These are phyloP conservation scores for Colletotrichum sp. DNA, from an alignment of 2,329 filamentous ascomycete genomes.

Conservation along the genomic window DNA sequence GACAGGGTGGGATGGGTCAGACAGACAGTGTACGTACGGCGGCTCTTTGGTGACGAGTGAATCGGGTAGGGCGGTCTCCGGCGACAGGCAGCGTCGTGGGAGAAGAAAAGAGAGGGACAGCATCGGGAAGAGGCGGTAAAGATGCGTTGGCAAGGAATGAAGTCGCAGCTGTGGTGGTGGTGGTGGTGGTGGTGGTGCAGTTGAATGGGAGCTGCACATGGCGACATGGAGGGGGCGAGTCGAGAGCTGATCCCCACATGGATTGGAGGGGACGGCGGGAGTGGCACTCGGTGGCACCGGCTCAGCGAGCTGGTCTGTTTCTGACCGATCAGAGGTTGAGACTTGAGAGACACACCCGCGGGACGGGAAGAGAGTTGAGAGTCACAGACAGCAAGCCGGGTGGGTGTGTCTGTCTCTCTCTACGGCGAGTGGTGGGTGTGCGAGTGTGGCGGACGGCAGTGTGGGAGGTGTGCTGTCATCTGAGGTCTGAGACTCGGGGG, in stretches of 20 bases:
- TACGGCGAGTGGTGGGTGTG: background rate
- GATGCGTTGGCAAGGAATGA: slow-evolving; percentile 10
- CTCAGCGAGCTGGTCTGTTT: background rate
- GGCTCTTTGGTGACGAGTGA: background rate
- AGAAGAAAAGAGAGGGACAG: background rate
- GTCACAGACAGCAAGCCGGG: background rate
- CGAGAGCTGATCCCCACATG: background rate
- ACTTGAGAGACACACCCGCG: background rate
- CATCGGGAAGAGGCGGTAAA: slow-evolving; percentile 6
- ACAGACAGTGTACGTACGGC: background rate
- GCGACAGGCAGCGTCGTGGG: background rate
- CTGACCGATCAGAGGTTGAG: background rate
- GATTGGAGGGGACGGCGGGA: background rate
- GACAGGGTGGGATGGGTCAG: background rate
- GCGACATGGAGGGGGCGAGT: background rate
- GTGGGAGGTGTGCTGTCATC: background rate
- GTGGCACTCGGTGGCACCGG: background rate
- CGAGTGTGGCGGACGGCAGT: background rate
- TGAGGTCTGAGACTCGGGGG: background rate
- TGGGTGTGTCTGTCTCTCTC: background rate
- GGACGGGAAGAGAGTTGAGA: background rate
- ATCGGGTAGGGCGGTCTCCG: background rate
- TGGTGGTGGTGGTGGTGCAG: background rate
- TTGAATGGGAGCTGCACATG: background rate
- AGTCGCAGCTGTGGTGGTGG: background rate